phyloP scores from a whole-genome alignment of 805 yeast species.

The Jamesozyma piceae region DNA sequence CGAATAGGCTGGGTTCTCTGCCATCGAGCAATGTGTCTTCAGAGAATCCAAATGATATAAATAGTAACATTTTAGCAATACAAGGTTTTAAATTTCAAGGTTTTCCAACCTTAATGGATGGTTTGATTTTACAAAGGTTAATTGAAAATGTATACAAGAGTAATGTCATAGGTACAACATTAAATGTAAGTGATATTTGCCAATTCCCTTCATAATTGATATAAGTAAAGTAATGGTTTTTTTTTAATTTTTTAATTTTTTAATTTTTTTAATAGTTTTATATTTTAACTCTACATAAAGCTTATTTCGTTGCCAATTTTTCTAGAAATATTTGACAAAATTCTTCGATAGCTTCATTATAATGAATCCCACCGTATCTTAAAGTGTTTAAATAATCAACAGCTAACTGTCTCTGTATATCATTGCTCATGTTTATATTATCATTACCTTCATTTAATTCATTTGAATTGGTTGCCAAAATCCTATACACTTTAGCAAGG shows the following conservation, averaged over 20 bases:
- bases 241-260: neutral
- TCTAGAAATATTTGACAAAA: constrained; percentile 35
- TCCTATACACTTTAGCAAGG: constrained; percentile 39
- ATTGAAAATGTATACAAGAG: constrained; percentile 13
- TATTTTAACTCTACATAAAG: too few relatives aligned
- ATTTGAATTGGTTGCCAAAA: constrained; percentile 28
- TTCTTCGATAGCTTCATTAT: constrained; percentile 55
- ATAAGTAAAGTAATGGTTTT: neutral
- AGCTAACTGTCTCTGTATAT: constrained; percentile 39
- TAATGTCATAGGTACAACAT: constrained; percentile 6
- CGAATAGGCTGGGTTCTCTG: too few relatives aligned
- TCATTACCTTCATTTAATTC: constrained; percentile 7
- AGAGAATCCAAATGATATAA: neutral
- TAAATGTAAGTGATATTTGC: constrained; percentile 6
- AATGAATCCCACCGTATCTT: constrained; percentile 50
- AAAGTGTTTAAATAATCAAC: constrained; percentile 49
- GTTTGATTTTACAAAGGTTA: constrained; percentile 11
- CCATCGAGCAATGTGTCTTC: neutral
- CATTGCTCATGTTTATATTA: constrained; percentile 17
- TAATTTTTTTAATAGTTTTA: neutral
- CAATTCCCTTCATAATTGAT: constrained; percentile 1
- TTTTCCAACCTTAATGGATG: constrained; percentile 19
- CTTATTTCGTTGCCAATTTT: constrained; percentile 1
- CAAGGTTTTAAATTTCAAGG: constrained; percentile 14
- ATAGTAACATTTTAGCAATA: constrained; percentile 4